Base-by-base conservation (phyloP, 2,329 filamentous ascomycete genomes). In the Albophoma yamanashiensis region DNA sequence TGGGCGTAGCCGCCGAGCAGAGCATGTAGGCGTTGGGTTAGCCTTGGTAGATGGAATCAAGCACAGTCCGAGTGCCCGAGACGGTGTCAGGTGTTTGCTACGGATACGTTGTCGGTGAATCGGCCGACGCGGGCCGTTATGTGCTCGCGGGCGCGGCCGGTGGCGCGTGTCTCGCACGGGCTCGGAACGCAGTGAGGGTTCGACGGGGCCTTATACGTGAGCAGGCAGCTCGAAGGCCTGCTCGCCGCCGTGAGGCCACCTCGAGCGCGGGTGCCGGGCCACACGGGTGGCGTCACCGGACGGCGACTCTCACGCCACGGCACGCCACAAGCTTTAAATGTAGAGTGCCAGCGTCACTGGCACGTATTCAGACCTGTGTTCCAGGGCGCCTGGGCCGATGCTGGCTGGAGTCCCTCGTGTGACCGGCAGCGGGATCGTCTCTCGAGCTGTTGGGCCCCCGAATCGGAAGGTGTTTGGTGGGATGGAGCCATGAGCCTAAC, bases 11-110 rank as follows among this genome's bases (percentile, higher is more conserved):
- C 50, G 57, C 45, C 45, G 52, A 53, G 47, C 53, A 50, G 57
- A 57, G 58, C 43, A 55, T 59, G 61, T 59, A 61, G 57, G 59
- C 58, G 59, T 62, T 64, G 64, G 59, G 63, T 62, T 62, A 63
- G 62, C 59, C 62, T 61, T 31, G 45, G 34, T 58, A 58, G 45
- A 50, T 40, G 43, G 45, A 58, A 53, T 53, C 31, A 31, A 53
- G 50, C 31, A 53, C 50, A 36, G 12, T 53, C 27, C 31, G 27
- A n/a, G 47, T 52, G 22, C 43, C 43, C 43, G 6, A 50, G 22
- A 11, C 22, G 25, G 47, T 14, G 14, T 9, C 45, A 25, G 25
- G 22, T 31, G 25, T 34, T 34, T 52, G 47, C 47, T 2, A 20
- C 17, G 31, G 45, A 15, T 14, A 31, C 0, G 45, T 2, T 15